phyloP scores from a whole-genome alignment of 768 basidiomycete genomes.

The Boletus tomentosulus region DNA sequence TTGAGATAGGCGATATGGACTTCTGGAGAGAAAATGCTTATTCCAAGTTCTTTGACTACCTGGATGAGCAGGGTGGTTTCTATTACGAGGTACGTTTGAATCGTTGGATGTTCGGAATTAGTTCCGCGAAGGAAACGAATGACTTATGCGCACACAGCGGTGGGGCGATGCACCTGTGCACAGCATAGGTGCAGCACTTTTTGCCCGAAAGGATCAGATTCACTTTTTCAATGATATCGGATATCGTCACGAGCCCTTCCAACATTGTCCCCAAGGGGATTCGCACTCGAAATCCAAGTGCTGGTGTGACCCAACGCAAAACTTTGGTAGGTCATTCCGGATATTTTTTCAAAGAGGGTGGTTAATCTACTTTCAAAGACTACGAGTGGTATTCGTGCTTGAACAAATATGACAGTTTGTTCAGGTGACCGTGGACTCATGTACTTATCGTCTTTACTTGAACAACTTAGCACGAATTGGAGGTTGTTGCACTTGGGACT shows the following conservation, averaged over 20 bases:
- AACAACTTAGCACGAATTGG: neutral
- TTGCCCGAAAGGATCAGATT: constrained; percentile 68
- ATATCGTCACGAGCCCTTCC: constrained; percentile 76
- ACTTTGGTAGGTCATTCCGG: constrained; percentile 50
- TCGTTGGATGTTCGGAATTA: neutral
- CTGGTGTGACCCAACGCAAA: constrained; percentile 66
- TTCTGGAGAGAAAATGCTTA: constrained; percentile 88
- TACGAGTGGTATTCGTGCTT: constrained; percentile 89
- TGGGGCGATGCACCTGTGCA: constrained; percentile 91
- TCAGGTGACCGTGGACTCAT: constrained; percentile 28
- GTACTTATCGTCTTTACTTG: constrained; percentile 5
- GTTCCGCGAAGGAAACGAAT: neutral
- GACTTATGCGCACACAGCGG: constrained; percentile 35
- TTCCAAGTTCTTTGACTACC: constrained; percentile 73
- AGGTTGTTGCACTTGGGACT: neutral
- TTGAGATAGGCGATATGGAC: constrained; percentile 85
- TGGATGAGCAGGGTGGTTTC: constrained; percentile 83
- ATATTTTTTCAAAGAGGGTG: neutral
- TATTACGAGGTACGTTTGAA: constrained; percentile 71
- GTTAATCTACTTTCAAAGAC: constrained; percentile 39
- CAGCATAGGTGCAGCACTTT: constrained; percentile 75
- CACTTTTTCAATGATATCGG: constrained; percentile 87
- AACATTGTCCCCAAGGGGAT: constrained; percentile 64
- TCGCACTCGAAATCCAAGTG: constrained; percentile 59
- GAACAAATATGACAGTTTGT: constrained; percentile 66